Percentiles rank a stretch among this genome's conserved stretches.
These are phyloP conservation scores for Hymenoscyphus albidus DNA, from an alignment of 2,329 filamentous ascomycete genomes.

Conservation along the genomic window DNA sequence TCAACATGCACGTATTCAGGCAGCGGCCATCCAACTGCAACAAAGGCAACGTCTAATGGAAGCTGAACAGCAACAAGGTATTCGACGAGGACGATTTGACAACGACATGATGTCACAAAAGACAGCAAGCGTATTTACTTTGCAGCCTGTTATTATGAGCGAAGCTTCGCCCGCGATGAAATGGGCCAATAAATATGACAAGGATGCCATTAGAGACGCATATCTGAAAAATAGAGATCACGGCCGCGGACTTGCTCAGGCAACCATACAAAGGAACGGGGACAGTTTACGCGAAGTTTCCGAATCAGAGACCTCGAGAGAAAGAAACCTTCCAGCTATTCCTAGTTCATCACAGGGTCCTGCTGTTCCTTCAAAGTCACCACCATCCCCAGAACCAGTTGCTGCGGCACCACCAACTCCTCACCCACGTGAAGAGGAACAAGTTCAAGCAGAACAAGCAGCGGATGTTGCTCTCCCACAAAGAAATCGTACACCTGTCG, in stretches of 20 bases:
- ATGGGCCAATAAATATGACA: slow-evolving; percentile 95
- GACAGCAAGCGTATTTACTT: slow-evolving; percentile 84
- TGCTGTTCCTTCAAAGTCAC: slow-evolving; percentile 42
- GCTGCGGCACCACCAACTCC: slow-evolving; percentile 27
- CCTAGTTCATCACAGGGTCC: slow-evolving; percentile 27
- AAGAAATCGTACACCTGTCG: slow-evolving; percentile 24
- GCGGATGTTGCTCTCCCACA: slow-evolving; percentile 23
- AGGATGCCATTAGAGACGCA: slow-evolving; percentile 77
- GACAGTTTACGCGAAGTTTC: slow-evolving; percentile 25
- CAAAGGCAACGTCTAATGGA: slow-evolving; percentile 70
- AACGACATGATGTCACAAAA: slow-evolving; percentile 59
- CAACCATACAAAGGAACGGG: slow-evolving; percentile 38
- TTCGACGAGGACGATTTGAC: slow-evolving; percentile 53
- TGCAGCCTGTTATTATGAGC: slow-evolving; percentile 78
- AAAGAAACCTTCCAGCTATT: slow-evolving; percentile 30
- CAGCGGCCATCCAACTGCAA: slow-evolving; percentile 80
- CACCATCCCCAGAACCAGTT: slow-evolving; percentile 22
- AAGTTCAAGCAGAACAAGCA: slow-evolving; percentile 37
- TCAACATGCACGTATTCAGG: slow-evolving; percentile 89
- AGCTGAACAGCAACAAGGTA: slow-evolving; percentile 44
- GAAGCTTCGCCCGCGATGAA: slow-evolving; percentile 94
- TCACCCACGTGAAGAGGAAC: slow-evolving; percentile 17
- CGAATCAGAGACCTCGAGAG: slow-evolving; percentile 15
- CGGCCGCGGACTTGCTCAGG: slow-evolving; percentile 59
- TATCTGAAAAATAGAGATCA: slow-evolving; percentile 73